Conservation (phyloP, 176 grass and related monocot genomes). For the Oryza meyeriana region DNA sequence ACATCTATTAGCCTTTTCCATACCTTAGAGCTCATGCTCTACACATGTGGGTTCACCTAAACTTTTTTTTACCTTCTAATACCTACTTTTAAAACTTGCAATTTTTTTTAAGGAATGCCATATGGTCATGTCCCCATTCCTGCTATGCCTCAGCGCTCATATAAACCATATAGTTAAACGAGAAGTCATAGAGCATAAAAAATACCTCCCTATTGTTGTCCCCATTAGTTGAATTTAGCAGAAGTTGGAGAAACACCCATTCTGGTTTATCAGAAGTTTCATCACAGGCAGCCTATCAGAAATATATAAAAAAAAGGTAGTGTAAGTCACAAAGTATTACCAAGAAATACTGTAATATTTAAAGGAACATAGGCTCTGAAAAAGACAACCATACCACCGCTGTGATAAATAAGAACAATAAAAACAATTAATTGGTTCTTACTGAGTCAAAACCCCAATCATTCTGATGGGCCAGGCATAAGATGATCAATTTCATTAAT, state of each 20-base stretch:
- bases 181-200: conserved; percentile 16
- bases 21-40: background rate
- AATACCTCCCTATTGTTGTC: conserved; percentile 65
- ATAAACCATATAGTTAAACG: conserved; percentile 17
- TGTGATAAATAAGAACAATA: background rate
- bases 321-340: background rate
- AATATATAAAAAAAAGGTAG: conserved; percentile 25
- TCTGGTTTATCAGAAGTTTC: conserved; percentile 67
- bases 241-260: conserved; percentile 64
- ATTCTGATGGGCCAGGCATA: background rate
- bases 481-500: background rate
- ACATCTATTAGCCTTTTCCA: background rate
- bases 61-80: background rate
- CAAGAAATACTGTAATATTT: background rate
- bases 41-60: background rate
- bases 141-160: conserved; percentile 22
- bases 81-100: background rate
- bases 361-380: background rate
- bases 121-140: background rate
- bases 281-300: conserved; percentile 60
- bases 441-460: background rate
- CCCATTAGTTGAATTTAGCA: conserved; percentile 46
- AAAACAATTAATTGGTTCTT: background rate
- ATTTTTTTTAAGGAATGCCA: background rate
- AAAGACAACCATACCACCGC: background rate